Conservation (phyloP, 148 eudicot species). For the Linanthus parryae region DNA sequence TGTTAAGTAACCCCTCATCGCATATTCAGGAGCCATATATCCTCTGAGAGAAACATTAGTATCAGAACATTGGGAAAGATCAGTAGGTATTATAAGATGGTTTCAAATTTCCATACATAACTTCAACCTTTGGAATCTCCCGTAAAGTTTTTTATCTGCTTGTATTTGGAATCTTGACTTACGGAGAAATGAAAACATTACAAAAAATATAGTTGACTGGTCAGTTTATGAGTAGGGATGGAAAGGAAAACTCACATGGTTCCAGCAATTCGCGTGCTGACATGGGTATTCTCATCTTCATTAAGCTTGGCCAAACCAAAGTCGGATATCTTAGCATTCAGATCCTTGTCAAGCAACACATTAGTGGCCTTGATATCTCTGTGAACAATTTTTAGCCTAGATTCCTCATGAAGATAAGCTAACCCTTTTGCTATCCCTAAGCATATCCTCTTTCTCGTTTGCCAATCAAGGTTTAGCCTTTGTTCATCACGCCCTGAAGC, state of each 20-base stretch:
- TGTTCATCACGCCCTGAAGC: constrained; percentile 36
- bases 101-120: no score
- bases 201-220: not conserved
- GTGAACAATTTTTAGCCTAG: constrained; percentile 58
- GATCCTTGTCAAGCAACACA: constrained; percentile 78
- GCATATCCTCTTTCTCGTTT: constrained; percentile 48
- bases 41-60: constrained; percentile 54
- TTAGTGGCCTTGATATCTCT: constrained; percentile 85
- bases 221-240: no score
- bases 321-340: constrained; percentile 75
- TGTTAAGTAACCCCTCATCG: constrained; percentile 85
- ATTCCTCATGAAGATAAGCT: constrained; percentile 65
- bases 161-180: no score
- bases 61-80: no score
- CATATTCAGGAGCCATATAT: constrained; percentile 95
- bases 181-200: no score
- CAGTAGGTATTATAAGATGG: no score
- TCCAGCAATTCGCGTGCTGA: constrained; percentile 78
- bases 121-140: no score
- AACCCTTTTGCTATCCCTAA: constrained; percentile 55
- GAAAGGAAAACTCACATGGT: constrained; percentile 47
- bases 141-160: no score
- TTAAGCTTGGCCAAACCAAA: constrained; percentile 89
- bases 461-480: constrained; percentile 42
- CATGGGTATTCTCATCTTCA: constrained; percentile 72